A percentile compares a stretch with the other conserved stretches of the same genome.
These are phyloP conservation scores for Calamus simplicifolius DNA, from an alignment of 176 grass and related monocot genomes.

Conservation along the genomic window DNA sequence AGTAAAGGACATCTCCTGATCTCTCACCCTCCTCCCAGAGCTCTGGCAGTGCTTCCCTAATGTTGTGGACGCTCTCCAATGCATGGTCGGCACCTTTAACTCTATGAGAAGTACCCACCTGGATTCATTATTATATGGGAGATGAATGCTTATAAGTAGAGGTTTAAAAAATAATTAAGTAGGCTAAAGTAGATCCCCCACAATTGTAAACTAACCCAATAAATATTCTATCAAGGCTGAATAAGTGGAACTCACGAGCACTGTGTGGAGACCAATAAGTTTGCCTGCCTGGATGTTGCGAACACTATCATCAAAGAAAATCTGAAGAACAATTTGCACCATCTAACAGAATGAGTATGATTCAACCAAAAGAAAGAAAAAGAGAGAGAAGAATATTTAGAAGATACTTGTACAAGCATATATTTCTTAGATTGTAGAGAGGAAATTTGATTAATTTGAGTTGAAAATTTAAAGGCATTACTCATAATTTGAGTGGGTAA, in stretches of 20 bases:
- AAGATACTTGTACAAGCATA: no score
- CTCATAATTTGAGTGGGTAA: neutral
- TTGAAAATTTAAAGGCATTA: no score
- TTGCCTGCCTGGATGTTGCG: constrained; percentile 89
- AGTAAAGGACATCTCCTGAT: constrained; percentile 57
- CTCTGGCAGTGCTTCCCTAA: constrained; percentile 74
- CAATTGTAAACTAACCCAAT: no score
- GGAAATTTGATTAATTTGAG: no score
- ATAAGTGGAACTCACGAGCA: constrained; percentile 42
- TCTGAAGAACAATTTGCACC: constrained; percentile 28
- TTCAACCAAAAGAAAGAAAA: neutral
- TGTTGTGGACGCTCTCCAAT: constrained; percentile 90
- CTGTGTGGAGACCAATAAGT: constrained; percentile 69
- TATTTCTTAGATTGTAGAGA: no score
- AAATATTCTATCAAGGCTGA: no score
- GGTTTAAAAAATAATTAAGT: no score
- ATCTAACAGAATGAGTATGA: neutral
- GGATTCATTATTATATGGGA: neutral
- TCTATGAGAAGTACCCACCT: constrained; percentile 64
- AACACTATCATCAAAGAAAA: constrained; percentile 96
- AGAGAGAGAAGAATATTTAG: no score
- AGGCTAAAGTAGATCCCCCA: no score
- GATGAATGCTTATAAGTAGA: no score
- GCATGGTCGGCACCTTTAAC: constrained; percentile 76
- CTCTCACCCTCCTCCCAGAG: constrained; percentile 84